A percentile compares a stretch with the other conserved stretches of the same genome.
These are phyloP conservation scores for Puccinia sorghi DNA, from an alignment of 1,284 basidiomycete genomes.

Conservation along the genomic window DNA sequence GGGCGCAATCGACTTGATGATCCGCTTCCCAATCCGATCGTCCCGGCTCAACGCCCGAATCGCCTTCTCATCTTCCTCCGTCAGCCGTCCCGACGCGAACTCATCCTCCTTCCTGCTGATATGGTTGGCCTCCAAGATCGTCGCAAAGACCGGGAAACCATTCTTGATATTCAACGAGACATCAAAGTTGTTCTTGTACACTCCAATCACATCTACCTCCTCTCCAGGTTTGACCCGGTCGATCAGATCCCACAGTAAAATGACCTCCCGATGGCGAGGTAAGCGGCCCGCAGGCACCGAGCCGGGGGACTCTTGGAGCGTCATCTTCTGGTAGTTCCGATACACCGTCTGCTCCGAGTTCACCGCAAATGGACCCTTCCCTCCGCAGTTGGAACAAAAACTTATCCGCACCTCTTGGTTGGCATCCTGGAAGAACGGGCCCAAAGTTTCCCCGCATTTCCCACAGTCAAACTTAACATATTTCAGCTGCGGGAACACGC, in stretches of 20 bases:
- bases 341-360: slow-evolving; percentile 99
- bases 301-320: slow-evolving; percentile 97
- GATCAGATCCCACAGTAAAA: slow-evolving; percentile 79
- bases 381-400: slow-evolving; percentile 90
- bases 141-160: slow-evolving; percentile 81
- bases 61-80: slow-evolving; percentile 95
- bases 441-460: slow-evolving; percentile 86
- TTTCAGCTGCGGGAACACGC: slow-evolving; percentile 98
- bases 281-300: slow-evolving; percentile 99
- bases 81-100: slow-evolving; percentile 68
- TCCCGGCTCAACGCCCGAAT: slow-evolving; percentile 82
- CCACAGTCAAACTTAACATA: slow-evolving; percentile 98
- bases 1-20: slow-evolving; percentile 89
- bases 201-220: slow-evolving; percentile 88
- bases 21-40: slow-evolving; percentile 89
- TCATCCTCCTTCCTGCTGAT: slow-evolving; percentile 68
- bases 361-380: slow-evolving; percentile 90
- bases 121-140: slow-evolving; percentile 73
- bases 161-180: slow-evolving; percentile 59
- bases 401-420: slow-evolving; percentile 90
- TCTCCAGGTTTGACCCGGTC: slow-evolving; percentile 92
- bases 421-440: slow-evolving; percentile 97
- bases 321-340: slow-evolving; percentile 92
- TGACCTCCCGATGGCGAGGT: slow-evolving; percentile 90
- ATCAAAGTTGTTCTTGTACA: slow-evolving; percentile 96